Conservation (phyloP, 1,284 basidiomycete species). For the Somion occarium region DNA sequence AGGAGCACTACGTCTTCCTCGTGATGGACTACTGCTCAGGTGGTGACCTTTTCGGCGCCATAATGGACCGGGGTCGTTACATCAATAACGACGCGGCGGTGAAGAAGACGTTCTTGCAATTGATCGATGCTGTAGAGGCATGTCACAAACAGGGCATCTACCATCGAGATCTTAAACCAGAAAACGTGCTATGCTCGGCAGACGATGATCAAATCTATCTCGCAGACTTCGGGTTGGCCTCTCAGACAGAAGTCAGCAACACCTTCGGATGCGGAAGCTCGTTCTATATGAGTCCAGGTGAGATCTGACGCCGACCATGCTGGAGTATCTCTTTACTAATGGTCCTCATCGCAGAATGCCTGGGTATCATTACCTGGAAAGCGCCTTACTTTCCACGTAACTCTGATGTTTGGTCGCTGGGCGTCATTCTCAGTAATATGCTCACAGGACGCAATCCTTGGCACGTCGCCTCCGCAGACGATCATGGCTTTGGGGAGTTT, state of each 20-base stretch:
- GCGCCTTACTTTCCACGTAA: constrained; percentile 45
- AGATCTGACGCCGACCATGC: constrained; percentile 13
- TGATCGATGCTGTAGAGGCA: constrained; percentile 57
- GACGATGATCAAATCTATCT: constrained; percentile 45
- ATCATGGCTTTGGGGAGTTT: constrained; percentile 55
- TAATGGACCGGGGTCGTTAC: constrained; percentile 47
- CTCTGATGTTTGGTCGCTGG: constrained; percentile 71
- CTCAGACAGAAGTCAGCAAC: constrained; percentile 40
- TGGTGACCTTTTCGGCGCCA: constrained; percentile 64
- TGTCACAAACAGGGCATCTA: constrained; percentile 57
- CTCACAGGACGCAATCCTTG: constrained; percentile 66
- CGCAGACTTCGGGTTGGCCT: constrained; percentile 70
- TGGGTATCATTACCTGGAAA: constrained; percentile 34
- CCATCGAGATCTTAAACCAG: constrained; percentile 71
- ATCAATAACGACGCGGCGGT: constrained; percentile 43
- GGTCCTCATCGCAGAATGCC: constrained; percentile 42
- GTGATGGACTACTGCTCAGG: constrained; percentile 58
- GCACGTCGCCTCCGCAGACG: constrained; percentile 47
- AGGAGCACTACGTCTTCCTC: constrained; percentile 51
- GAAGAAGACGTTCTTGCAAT: constrained; percentile 47
- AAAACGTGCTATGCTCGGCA: constrained; percentile 57
- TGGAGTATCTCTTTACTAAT: not conserved
- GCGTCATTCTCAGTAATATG: constrained; percentile 64
- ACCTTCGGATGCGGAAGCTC: constrained; percentile 49
- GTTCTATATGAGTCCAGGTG: constrained; percentile 61